These are phyloP conservation scores for Picochlorum costavermella DNA, from an alignment of 139 green algal species.

Conservation along the genomic window DNA sequence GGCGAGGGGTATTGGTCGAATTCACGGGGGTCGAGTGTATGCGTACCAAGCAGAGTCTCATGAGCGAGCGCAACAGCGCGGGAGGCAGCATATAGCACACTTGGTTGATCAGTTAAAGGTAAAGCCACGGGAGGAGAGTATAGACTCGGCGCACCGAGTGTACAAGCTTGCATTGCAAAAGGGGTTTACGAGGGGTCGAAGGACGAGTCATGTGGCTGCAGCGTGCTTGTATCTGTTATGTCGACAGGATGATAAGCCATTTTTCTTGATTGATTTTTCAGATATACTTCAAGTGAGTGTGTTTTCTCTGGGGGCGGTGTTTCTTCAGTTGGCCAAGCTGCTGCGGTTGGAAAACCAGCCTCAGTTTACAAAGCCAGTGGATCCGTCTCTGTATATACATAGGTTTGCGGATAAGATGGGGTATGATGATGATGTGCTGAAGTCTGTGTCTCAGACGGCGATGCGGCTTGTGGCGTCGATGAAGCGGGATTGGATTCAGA, in stretches of 20 bases:
- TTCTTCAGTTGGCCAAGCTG: conserved; percentile 80
- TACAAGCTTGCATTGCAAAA: conserved; percentile 81
- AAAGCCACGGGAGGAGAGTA: conserved; percentile 58
- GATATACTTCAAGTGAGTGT: conserved; percentile 70
- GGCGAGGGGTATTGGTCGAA: conserved; percentile 44
- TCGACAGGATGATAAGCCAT: conserved; percentile 85
- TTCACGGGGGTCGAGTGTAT: conserved; percentile 64
- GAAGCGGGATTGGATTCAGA: conserved; percentile 99
- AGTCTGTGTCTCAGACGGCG: conserved; percentile 65
- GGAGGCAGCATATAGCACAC: conserved; percentile 57
- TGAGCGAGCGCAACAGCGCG: conserved; percentile 63
- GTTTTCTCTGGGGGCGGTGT: conserved; percentile 77
- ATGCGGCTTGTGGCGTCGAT: conserved; percentile 86
- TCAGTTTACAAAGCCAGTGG: conserved; percentile 72
- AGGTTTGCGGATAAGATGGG: conserved; percentile 75
- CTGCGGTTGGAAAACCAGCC: conserved; percentile 82
- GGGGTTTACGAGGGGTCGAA: conserved; percentile 86
- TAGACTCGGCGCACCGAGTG: conserved; percentile 54
- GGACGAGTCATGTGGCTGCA: conserved; percentile 83
- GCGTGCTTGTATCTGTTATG: conserved; percentile 94
- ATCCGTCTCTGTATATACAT: conserved; percentile 92
- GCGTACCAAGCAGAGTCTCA: conserved; percentile 73
- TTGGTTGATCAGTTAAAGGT: conserved; percentile 82
- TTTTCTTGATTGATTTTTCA: conserved; percentile 97
- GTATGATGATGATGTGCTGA: conserved; percentile 8